Percentiles rank a stretch among this genome's conserved stretches.
phyloP scores from a whole-genome alignment of 352 stramenopile species.

The Pythium phragmiticola region DNA sequence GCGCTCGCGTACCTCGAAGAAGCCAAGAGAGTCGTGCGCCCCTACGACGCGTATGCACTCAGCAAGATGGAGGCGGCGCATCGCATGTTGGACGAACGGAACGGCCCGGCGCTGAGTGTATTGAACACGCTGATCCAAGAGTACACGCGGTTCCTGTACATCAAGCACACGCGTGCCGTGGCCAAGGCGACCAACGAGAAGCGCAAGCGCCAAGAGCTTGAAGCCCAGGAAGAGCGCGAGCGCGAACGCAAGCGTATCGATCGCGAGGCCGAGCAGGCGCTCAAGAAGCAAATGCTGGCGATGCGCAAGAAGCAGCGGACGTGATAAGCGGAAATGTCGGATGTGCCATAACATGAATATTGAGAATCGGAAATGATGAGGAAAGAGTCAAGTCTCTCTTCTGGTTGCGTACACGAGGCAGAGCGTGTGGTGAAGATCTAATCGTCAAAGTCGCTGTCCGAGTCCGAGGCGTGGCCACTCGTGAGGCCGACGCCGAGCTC shows the following conservation, averaged over 20 bases:
- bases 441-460: slow-evolving; percentile 85
- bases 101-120: slow-evolving; percentile 60
- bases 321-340: neutral
- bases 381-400: neutral
- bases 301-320: slow-evolving; percentile 73
- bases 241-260: slow-evolving; percentile 67
- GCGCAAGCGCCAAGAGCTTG: slow-evolving; percentile 63
- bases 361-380: neutral
- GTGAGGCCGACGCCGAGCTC: slow-evolving; percentile 61
- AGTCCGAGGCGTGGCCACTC: slow-evolving; percentile 65
- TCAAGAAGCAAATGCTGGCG: slow-evolving; percentile 80
- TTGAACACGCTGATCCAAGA: slow-evolving; percentile 74
- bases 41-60: slow-evolving; percentile 73
- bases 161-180: slow-evolving; percentile 75
- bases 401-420: neutral
- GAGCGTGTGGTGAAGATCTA: slow-evolving; percentile 20
- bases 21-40: slow-evolving; percentile 55
- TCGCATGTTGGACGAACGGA: slow-evolving; percentile 54
- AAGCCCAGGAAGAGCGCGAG: slow-evolving; percentile 54
- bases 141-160: slow-evolving; percentile 83
- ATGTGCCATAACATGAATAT: no score
- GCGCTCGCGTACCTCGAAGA: slow-evolving; percentile 51
- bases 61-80: slow-evolving; percentile 60
- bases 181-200: slow-evolving; percentile 73
- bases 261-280: slow-evolving; percentile 58